A percentile compares a stretch with the other conserved stretches of the same genome.
Conservation (phyloP, 2,329 filamentous ascomycete genomes). For the Verticillium zaregamsianum region DNA sequence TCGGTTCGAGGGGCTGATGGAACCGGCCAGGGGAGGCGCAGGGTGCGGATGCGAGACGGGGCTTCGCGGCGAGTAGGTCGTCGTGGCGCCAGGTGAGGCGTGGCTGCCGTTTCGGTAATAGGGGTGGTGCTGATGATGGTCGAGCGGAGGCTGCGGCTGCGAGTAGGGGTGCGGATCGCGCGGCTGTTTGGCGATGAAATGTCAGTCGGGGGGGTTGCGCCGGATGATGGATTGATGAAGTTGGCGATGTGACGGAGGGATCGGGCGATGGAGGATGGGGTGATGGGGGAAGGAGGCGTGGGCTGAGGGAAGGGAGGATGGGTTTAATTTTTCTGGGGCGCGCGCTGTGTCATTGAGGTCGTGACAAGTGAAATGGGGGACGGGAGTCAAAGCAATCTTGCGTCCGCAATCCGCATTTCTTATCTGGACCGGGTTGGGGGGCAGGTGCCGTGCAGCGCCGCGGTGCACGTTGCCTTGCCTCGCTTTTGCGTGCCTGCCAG, state of each 20-base stretch:
- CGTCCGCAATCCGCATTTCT: background rate
- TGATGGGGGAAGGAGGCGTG: background rate
- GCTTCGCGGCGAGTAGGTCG: constrained; percentile 43
- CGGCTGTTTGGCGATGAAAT: constrained; percentile 28
- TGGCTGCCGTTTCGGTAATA: constrained; percentile 47
- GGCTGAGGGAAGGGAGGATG: background rate
- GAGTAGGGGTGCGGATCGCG: constrained; percentile 49
- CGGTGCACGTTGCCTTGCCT: background rate
- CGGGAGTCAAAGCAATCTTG: background rate
- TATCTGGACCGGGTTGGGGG: background rate
- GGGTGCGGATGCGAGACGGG: constrained; percentile 47
- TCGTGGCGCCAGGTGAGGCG: constrained; percentile 41
- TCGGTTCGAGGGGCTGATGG: constrained; percentile 38
- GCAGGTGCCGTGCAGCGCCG: background rate
- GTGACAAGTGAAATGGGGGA: background rate
- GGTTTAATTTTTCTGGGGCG: constrained; percentile 2
- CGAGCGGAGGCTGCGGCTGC: constrained; percentile 30
- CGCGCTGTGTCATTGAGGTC: background rate
- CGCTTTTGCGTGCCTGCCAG: background rate
- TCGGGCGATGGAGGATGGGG: background rate
- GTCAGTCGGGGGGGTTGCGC: background rate
- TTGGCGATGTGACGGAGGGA: background rate
- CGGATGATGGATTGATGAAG: background rate
- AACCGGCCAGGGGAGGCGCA: constrained; percentile 33
- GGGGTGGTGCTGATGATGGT: constrained; percentile 29